These are phyloP conservation scores for Verticillium dahliae DNA, from an alignment of 2,329 filamentous ascomycete genomes.

Conservation along the genomic window DNA sequence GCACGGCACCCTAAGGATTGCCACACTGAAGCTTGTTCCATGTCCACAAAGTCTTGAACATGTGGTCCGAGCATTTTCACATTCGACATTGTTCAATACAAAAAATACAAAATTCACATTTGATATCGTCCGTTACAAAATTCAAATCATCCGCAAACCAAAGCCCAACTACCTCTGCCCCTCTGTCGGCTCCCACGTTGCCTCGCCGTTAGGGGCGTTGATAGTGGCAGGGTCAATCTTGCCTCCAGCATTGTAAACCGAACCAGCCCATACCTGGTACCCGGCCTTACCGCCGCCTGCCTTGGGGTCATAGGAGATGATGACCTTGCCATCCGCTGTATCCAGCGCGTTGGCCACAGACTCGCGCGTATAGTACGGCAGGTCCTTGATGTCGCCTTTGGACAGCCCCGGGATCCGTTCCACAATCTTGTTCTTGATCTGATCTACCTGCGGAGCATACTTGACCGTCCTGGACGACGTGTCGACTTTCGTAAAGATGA, in stretches of 20 bases:
- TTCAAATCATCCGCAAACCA: too few species aligned
- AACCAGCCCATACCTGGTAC: neutral
- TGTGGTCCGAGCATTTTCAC: too few species aligned
- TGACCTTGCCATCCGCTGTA: neutral
- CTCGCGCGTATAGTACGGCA: neutral
- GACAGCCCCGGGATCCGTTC: neutral
- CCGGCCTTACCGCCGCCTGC: neutral
- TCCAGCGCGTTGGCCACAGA: neutral
- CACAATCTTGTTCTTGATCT: neutral
- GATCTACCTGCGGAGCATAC: neutral
- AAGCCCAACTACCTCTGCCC: neutral
- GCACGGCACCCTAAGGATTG: too few species aligned
- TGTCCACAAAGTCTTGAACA: too few species aligned
- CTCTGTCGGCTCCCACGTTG: neutral
- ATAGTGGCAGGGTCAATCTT: neutral
- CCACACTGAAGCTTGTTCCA: too few species aligned
- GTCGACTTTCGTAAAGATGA: neutral
- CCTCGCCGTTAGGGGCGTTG: neutral
- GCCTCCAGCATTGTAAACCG: neutral
- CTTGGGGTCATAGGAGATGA: neutral
- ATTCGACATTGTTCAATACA: too few species aligned
- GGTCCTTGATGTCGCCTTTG: neutral
- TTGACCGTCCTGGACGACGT: neutral
- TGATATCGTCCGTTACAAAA: too few species aligned
- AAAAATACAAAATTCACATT: too few species aligned